phyloP scores from a whole-genome alignment of 257 asterid genomes.

The Cruciata laevipes region DNA sequence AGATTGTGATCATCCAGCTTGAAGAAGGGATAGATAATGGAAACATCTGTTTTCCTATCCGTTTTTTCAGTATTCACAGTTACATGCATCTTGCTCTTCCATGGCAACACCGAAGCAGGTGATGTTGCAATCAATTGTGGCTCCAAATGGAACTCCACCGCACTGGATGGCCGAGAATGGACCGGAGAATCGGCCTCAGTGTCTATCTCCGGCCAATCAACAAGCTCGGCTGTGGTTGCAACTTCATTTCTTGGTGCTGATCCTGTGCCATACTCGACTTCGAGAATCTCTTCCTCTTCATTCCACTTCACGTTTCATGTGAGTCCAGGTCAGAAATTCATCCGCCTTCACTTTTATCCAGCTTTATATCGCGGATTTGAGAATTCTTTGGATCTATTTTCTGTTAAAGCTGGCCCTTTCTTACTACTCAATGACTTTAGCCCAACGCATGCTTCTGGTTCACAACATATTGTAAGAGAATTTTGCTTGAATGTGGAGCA shows the following conservation, averaged over 20 bases:
- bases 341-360: not conserved
- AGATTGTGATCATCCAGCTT: not conserved
- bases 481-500: slow-evolving; percentile 29
- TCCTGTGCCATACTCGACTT: not conserved
- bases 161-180: not conserved
- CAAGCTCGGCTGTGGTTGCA: not conserved
- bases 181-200: not conserved
- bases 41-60: not conserved
- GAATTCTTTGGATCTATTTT: slow-evolving; percentile 11
- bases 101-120: no score
- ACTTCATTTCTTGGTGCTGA: not conserved
- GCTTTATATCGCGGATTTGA: slow-evolving; percentile 14
- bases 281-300: not conserved
- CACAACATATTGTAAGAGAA: slow-evolving; percentile 29
- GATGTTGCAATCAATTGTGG: not conserved
- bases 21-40: not conserved
- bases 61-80: no score
- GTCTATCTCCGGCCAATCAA: not conserved
- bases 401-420: slow-evolving; percentile 18
- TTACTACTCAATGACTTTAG: slow-evolving; percentile 14
- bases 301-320: not conserved
- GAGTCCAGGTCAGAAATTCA: not conserved
- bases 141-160: slow-evolving; percentile 15
- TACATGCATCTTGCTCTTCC: not conserved
- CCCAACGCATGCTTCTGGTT: slow-evolving; percentile 12